Conservation (phyloP, 495 filamentous ascomycete species). For the Bathelium albidoporum region DNA sequence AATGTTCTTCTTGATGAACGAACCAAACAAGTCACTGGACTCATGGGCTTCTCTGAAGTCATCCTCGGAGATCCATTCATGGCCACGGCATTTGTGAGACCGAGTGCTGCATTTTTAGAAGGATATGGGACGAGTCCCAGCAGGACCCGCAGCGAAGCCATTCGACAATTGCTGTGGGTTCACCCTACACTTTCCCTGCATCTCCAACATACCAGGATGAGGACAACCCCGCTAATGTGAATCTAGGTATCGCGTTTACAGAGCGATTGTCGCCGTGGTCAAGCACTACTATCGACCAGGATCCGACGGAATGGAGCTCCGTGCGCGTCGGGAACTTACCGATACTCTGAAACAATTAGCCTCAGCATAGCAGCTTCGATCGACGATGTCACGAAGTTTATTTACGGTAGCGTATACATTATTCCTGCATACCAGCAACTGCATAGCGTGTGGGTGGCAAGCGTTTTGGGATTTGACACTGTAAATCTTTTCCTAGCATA, state of each 20-base stretch:
- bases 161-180: constrained; percentile 41
- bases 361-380: background rate
- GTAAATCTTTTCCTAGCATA: background rate
- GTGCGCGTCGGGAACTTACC: constrained; percentile 26
- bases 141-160: constrained; percentile 15
- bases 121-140: constrained; percentile 31
- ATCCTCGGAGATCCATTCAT: constrained; percentile 53
- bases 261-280: constrained; percentile 25
- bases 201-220: constrained; percentile 22
- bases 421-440: background rate
- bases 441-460: background rate
- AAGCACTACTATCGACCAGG: constrained; percentile 26
- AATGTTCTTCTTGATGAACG: constrained; percentile 49
- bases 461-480: background rate
- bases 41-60: constrained; percentile 41
- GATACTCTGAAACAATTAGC: constrained; percentile 28
- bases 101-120: constrained; percentile 37
- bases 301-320: constrained; percentile 23
- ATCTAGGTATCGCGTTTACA: constrained; percentile 29
- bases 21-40: constrained; percentile 31
- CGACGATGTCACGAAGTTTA: background rate
- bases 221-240: background rate
- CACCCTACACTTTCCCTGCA: constrained; percentile 72
- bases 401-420: background rate
- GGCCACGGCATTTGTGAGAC: constrained; percentile 38